Base-by-base conservation (phyloP, 768 basidiomycete genomes). In the Hebeloma cylindrosporum region DNA sequence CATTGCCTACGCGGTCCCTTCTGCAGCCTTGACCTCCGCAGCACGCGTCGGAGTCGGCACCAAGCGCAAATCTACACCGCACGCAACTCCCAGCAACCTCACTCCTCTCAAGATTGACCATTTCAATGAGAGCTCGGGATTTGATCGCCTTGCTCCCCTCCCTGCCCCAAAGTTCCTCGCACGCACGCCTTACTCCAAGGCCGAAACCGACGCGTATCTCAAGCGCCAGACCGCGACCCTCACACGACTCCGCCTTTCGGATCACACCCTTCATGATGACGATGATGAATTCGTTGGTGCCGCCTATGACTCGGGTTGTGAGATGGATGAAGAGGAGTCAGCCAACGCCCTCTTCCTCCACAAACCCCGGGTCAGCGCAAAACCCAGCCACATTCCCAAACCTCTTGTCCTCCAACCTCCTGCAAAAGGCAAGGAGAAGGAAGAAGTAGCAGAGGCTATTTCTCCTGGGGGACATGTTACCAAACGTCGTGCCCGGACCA, bases 391-490 rank as follows among this genome's bases (percentile, higher is more conserved):
- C 11, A 39, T 41, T 18, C 44, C 48, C 5, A 56, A 48, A 36
- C 32, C 53, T 6, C 50, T 60, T n/a, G 32, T 43, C 14, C 53
- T 60, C 40, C 48, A 52, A n/a, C 22, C 53, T 8, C 40, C 51
- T 27, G 37, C 41, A 38, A 74, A 73, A 47, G 71, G 67, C 1
- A 79, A 68, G 40, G 57, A 64, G 17, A 66, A 68, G 37, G 76
- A 79, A 48, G 83, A 85, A 57, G 79, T 84, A 22, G 80, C 71
- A 2, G 84, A 82, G 50, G 80, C 79, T 1, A 72, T 88, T 46
- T 89, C 86, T 0, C 87, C 87, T 2, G 85, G 84, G 9, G 87
- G 86, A 0, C 87, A 88, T 62, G 69, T 90, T 44, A 76, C 72
- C 28, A 89, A 90, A 63, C 74, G 86, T 44, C 79, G 87, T 8